Evolutionary conservation across 148 eudicot species (phyloP), one percentile per base, ranked within the genome.

Genomic region (Heliosperma pusillum): DNA sequence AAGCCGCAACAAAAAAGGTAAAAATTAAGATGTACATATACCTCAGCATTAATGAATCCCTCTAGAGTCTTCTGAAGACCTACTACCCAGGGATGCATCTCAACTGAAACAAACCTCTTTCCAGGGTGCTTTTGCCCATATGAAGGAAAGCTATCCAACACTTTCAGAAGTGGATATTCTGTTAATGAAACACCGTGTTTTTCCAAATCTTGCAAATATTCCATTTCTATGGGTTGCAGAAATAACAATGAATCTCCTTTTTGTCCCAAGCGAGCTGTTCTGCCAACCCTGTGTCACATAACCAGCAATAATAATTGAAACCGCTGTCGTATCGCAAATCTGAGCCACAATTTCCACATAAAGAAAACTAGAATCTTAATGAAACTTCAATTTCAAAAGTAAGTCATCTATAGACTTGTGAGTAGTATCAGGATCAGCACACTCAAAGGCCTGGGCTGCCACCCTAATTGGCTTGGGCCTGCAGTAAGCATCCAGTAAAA

Each of bases 261-360:
- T 81, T 90, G 88, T 59, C 99, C 99, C 83, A 92, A 78, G 69
- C 99, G 97, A 81, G 99, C 99, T 58, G 97, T 96, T 88, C 99
- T 88, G 82, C 99, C 99, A 26, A 96, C 99, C 87, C 99, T 95
- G 87, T 71, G 84, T 66, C 27, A 72, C 67, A 44, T 82, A 63
- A 67, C 66, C 7, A 72, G 26, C 72, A 78, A 33, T 22, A 62
- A 17, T 47, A 27, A 25, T 12, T 44, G 5, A 11, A 68, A 21
- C 24, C 6, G 3, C 42, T 24, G 58, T 3, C 7, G 12, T n/a
- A 25, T 10, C 2, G 25, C 25, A 50, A 42, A 42, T 1, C 20
- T 30, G 60, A 71, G 62, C 58, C 62, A 62, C 2, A 36, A 40
- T 71, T 52, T 74, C 25, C 72, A 58, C 36, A 72, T 0, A 59